phyloP scores from a whole-genome alignment of 331 rosid species.

The Ulmus americana region DNA sequence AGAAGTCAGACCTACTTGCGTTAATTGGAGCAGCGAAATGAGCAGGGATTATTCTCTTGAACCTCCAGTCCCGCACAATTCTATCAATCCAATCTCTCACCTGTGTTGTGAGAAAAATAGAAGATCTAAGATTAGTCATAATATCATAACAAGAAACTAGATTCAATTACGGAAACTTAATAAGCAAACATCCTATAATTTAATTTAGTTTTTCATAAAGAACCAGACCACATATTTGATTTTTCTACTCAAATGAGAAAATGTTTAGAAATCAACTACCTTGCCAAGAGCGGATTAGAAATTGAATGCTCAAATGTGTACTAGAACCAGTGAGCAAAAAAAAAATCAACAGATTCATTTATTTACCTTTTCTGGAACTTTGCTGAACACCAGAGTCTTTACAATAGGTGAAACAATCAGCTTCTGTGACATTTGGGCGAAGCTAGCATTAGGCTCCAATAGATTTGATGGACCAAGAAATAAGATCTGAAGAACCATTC shows the following conservation, averaged over 20 bases:
- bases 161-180: not conserved
- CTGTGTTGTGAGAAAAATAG: slow-evolving; percentile 27
- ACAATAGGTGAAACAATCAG: slow-evolving; percentile 96
- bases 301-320: no score
- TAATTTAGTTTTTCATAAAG: not conserved
- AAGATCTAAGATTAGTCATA: not conserved
- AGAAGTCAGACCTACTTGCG: slow-evolving; percentile 58
- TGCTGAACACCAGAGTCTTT: slow-evolving; percentile 83
- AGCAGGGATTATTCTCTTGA: slow-evolving; percentile 83
- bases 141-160: not conserved
- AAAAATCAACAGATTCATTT: not conserved
- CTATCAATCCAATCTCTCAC: slow-evolving; percentile 94
- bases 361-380: slow-evolving; percentile 87
- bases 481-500: slow-evolving; percentile 95
- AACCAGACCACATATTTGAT: not conserved
- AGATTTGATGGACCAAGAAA: slow-evolving; percentile 95
- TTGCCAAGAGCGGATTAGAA: not conserved
- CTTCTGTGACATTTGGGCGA: slow-evolving; percentile 85
- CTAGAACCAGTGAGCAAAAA: no score
- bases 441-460: slow-evolving; percentile 80
- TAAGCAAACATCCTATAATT: not conserved
- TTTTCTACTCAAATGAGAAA: not conserved
- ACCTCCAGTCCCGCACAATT: slow-evolving; percentile 67
- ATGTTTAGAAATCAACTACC: not conserved
- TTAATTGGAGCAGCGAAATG: slow-evolving; percentile 84